These are phyloP conservation scores for Suillus bovinus DNA, from an alignment of 768 basidiomycete genomes.

Conservation along the genomic window DNA sequence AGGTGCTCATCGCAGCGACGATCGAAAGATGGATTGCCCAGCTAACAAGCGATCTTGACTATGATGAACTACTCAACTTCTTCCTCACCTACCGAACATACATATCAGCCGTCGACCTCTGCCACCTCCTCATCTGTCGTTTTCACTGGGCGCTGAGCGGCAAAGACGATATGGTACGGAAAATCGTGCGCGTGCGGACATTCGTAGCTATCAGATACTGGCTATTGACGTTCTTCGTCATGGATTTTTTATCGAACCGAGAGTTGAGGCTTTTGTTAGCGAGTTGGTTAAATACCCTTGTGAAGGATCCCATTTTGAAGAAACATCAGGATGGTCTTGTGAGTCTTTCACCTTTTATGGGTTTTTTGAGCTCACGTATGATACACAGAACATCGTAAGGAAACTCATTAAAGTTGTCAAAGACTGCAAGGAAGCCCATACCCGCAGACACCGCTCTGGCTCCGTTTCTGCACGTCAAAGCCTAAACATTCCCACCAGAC, in stretches of 20 bases:
- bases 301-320: slow-evolving; percentile 68
- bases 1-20: slow-evolving; percentile 80
- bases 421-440: slow-evolving; percentile 74
- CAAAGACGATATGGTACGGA: slow-evolving; percentile 67
- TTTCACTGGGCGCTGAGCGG: slow-evolving; percentile 82
- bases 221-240: slow-evolving; percentile 86
- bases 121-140: slow-evolving; percentile 78
- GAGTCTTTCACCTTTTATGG: slow-evolving; percentile 29
- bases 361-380: slow-evolving; percentile 11
- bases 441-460: slow-evolving; percentile 34
- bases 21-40: slow-evolving; percentile 95
- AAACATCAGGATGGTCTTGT: slow-evolving; percentile 72
- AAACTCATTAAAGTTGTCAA: slow-evolving; percentile 82
- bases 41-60: slow-evolving; percentile 81
- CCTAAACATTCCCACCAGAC: slow-evolving; percentile 26
- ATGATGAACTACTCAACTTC: slow-evolving; percentile 86
- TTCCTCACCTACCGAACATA: slow-evolving; percentile 92
- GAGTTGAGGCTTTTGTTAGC: slow-evolving; percentile 73
- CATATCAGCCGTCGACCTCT: slow-evolving; percentile 75
- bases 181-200: slow-evolving; percentile 84
- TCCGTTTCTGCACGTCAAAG: slow-evolving; percentile 33
- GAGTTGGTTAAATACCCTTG: slow-evolving; percentile 79
- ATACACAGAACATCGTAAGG: slow-evolving; percentile 68
- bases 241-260: slow-evolving; percentile 83
- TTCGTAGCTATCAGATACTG: slow-evolving; percentile 91